Evolutionary conservation across 2,329 filamentous ascomycete species (phyloP).

Genomic region (Sclerotinia minor): DNA sequence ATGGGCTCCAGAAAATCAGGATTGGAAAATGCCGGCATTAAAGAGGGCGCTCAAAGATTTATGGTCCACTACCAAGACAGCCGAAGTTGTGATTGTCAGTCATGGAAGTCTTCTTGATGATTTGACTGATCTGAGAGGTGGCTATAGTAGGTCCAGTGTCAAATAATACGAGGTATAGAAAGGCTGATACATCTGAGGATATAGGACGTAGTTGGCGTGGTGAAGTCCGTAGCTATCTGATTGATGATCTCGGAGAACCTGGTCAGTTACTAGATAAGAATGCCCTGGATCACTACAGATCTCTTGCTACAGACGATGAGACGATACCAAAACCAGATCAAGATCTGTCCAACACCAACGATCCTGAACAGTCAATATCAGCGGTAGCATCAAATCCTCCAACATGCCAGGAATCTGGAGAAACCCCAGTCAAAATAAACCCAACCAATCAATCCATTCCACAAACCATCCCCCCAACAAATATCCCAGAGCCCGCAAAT

Average conservation of each 20-base stretch:
- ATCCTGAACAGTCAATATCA: background rate
- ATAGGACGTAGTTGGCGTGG: background rate
- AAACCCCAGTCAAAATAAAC: background rate
- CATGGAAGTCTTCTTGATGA: background rate
- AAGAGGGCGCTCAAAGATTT: background rate
- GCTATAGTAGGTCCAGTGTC: background rate
- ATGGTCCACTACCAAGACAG: background rate
- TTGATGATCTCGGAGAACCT: background rate
- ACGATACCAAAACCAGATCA: background rate
- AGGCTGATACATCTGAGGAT: background rate
- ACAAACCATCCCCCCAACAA: background rate
- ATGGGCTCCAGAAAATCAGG: background rate
- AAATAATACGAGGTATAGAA: background rate
- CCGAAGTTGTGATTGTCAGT: conserved; percentile 6
- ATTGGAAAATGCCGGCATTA: background rate
- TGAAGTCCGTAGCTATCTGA: background rate
- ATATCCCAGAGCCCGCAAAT: background rate
- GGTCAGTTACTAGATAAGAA: background rate
- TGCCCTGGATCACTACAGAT: background rate
- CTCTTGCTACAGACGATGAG: too few relatives aligned
- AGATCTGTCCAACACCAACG: background rate
- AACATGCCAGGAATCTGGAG: background rate
- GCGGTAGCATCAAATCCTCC: background rate
- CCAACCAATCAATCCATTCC: background rate
- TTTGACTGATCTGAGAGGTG: background rate